A percentile compares a stretch with the other conserved stretches of the same genome.
Evolutionary conservation across 495 filamentous ascomycete species (phyloP).

Genomic region (Usnea hakonensis): DNA sequence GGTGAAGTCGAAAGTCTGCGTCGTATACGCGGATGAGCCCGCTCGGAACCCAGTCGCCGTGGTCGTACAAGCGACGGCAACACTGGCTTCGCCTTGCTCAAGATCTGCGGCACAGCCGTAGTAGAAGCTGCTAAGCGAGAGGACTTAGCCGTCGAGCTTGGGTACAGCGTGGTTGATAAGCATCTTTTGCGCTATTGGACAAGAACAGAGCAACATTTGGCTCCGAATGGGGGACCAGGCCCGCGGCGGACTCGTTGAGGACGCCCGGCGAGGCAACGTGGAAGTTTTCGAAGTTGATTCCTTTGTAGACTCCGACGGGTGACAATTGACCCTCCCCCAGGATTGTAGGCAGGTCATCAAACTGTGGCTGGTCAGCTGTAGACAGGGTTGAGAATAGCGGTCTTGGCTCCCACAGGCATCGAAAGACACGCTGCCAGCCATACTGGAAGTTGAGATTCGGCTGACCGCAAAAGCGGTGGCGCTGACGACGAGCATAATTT

Average conservation of each 20-base stretch:
- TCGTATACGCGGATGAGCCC: background rate
- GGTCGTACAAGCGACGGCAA: conserved; percentile 1
- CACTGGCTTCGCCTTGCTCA: background rate
- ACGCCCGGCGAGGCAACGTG: background rate
- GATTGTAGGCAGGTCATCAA: background rate
- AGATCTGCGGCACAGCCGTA: background rate
- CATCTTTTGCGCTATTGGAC: background rate
- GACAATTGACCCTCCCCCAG: background rate
- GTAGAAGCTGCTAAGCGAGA: conserved; percentile 8
- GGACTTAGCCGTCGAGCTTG: background rate
- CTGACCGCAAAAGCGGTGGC: background rate
- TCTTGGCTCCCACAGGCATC: background rate
- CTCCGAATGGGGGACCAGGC: background rate
- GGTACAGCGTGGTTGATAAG: background rate
- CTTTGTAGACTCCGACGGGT: background rate
- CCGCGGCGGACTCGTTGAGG: background rate
- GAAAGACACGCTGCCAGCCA: background rate
- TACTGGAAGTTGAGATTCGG: background rate
- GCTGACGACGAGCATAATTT: too few relatives aligned
- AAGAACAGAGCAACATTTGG: background rate
- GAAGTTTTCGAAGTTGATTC: background rate
- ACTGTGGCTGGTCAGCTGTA: background rate
- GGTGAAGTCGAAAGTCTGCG: background rate
- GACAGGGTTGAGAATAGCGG: too few relatives aligned
- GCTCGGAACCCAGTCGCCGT: conserved; percentile 3